Conservation (phyloP, 441 rosid genomes). For the Aleurites moluccanus region DNA sequence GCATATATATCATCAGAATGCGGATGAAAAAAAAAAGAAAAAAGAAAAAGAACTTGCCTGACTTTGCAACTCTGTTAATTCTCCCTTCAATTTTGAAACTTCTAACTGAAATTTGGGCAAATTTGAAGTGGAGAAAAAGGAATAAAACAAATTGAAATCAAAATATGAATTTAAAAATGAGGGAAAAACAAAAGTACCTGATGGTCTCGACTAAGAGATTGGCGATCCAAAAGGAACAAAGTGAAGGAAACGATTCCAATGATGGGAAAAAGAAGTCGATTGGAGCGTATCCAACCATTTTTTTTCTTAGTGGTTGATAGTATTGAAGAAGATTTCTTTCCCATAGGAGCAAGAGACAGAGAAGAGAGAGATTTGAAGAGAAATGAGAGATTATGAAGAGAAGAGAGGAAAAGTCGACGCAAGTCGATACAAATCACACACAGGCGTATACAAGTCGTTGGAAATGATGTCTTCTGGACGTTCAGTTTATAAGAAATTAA, state of each 20-base stretch:
- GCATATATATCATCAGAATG: neutral
- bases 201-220: conserved; percentile 71
- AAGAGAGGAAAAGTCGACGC: neutral
- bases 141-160: neutral
- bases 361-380: neutral
- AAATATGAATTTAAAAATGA: neutral
- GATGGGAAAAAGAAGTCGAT: conserved; percentile 4
- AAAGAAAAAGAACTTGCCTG: neutral
- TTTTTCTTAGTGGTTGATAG: neutral
- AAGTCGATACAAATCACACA: neutral
- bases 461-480: neutral
- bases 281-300: neutral
- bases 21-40: too few relatives aligned
- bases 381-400: neutral
- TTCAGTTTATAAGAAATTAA: neutral
- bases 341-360: conserved; percentile 1
- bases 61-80: neutral
- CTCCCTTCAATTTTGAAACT: conserved; percentile 11
- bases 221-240: conserved; percentile 75
- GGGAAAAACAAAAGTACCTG: conserved; percentile 40
- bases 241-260: conserved; percentile 21
- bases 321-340: conserved; percentile 9
- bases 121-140: neutral
- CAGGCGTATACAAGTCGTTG: neutral
- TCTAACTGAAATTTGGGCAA: conserved; percentile 39